These are phyloP conservation scores for Botrytis squamosa DNA, from an alignment of 2,329 filamentous ascomycete genomes.

Conservation along the genomic window DNA sequence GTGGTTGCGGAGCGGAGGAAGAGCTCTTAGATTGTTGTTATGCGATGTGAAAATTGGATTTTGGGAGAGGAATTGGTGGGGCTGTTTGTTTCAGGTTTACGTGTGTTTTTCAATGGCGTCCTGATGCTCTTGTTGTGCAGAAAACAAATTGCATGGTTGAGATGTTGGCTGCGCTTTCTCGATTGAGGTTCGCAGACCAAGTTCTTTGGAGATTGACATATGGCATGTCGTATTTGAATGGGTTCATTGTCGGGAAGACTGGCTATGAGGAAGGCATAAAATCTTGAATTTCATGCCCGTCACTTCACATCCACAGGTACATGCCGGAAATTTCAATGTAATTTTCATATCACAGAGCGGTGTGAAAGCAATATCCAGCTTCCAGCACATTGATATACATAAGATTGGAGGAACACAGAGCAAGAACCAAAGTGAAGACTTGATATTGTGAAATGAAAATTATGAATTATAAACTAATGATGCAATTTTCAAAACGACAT, in stretches of 20 bases:
- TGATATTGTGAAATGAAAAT: background rate
- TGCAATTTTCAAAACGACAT: background rate
- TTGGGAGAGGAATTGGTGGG: background rate
- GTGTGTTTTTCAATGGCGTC: rapidly evolving
- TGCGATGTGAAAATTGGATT: rapidly evolving
- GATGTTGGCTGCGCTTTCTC: background rate
- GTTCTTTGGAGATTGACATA: rapidly evolving
- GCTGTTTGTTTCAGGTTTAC: rapidly evolving
- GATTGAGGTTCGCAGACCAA: rapidly evolving
- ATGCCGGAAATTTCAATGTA: rapidly evolving
- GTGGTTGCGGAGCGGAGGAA: too few relatives aligned
- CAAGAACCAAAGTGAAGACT: background rate
- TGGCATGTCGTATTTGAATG: rapidly evolving
- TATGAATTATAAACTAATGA: background rate
- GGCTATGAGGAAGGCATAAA: rapidly evolving
- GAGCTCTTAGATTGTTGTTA: too few relatives aligned
- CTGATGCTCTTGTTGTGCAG: rapidly evolving
- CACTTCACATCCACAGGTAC: background rate
- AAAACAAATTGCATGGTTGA: background rate
- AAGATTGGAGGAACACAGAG: background rate
- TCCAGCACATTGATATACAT: background rate
- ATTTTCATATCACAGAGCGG: background rate
- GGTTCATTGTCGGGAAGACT: background rate
- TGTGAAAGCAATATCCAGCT: rapidly evolving
- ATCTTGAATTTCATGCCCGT: background rate